Base-by-base conservation (phyloP, 2,329 filamentous ascomycete genomes). In the Lecanicillium sp. region DNA sequence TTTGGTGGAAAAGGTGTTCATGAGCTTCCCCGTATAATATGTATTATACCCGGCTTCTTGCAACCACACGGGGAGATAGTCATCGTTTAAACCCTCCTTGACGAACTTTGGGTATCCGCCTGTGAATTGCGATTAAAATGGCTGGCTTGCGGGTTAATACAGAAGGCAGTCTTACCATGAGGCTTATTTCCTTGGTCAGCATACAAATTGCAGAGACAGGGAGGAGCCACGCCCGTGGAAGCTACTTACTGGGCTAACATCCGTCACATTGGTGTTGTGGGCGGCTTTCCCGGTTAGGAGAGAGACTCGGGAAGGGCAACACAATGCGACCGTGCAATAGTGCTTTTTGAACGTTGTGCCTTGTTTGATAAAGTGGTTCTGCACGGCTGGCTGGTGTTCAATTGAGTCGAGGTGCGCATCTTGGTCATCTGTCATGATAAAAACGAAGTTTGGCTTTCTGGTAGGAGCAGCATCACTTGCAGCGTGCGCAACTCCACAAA, bases 381-480 rank as follows among this genome's bases (percentile, higher is more conserved):
- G 58, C 1, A 80, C 62, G 4, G 66, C 57, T 0, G 73, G 75
- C 56, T 76, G 75, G 46, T 79, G 79, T 2, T 71, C 60, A 4
- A 81, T 47, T 0, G 78, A 83, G 40, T 76, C 61, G 52, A 83
- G 64, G 41, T 77, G 71, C 10, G 77, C 58, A 48, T 83, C 79
- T 49, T 83, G 79, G 46, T 84, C 79, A 45, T 84, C 79, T 0
- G 77, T 79, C 22, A 83, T 61, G 44, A 83, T 71, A 50, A 84
- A 79, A 22, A 84, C 60, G 37, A 83, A 72, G 48, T 83, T 83
- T 0, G 72, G 68, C 34, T 41, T 44, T 20, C 7, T 29, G 12
- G 31, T n/a, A 20, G 19, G 15, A 28, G 34, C 33, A 7, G 22
- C 22, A 7, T 11, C 12, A 44, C 17, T 3, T 28, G 36, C 19